Percentiles rank a stretch among this genome's conserved stretches.
These are phyloP conservation scores for Colletotrichum agaves DNA, from an alignment of 2,329 filamentous ascomycete genomes.

Conservation along the genomic window DNA sequence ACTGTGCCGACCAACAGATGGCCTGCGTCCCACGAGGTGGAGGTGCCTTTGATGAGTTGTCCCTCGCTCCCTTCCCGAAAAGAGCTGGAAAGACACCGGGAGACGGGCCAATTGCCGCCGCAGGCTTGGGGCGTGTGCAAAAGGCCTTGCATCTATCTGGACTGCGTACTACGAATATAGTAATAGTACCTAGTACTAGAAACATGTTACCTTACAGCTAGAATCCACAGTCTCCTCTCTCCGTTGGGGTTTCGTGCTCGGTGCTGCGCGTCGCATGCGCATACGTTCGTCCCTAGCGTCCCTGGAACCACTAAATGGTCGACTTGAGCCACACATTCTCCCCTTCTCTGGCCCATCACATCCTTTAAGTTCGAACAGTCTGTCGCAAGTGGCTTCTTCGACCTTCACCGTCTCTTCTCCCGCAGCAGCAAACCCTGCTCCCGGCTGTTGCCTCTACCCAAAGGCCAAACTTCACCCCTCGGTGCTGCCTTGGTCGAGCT, in stretches of 20 bases:
- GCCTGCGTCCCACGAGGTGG: conserved; percentile 29
- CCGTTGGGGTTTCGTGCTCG: neutral
- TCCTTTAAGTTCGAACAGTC: neutral
- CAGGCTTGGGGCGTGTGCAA: conserved; percentile 32
- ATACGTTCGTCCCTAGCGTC: neutral
- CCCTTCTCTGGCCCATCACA: neutral
- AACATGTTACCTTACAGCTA: no score
- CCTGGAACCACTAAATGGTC: conserved; percentile 16
- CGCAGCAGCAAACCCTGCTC: conserved; percentile 6
- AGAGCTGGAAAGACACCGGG: conserved; percentile 23
- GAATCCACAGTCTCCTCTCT: neutral
- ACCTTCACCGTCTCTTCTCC: conserved; percentile 21
- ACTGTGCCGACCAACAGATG: conserved; percentile 11
- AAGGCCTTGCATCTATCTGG: conserved; percentile 8
- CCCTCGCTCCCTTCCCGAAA: conserved; percentile 36
- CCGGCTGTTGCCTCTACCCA: neutral
- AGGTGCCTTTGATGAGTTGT: conserved; percentile 35
- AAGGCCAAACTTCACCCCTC: neutral
- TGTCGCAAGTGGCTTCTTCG: conserved; percentile 4
- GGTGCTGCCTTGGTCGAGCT: neutral
- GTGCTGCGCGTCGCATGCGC: conserved; percentile 10
- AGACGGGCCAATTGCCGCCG: conserved; percentile 36
- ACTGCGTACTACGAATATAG: no score
- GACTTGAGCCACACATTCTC: neutral
- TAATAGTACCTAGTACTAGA: no score